phyloP scores from a whole-genome alignment of 106 monocot species.

The Dactylorhiza incarnata region DNA sequence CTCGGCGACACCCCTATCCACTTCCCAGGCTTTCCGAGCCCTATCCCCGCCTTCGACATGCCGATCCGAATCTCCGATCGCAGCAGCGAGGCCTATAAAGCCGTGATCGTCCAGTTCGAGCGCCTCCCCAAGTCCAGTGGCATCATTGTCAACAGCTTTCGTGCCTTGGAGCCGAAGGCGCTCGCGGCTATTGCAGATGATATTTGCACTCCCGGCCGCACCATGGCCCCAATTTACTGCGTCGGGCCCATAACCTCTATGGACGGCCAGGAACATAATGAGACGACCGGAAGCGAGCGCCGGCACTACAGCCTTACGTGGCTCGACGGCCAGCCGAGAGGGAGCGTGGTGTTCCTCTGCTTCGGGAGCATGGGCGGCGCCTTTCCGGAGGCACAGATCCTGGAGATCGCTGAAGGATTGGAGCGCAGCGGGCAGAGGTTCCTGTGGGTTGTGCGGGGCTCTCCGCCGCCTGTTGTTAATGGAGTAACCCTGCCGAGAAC shows the following conservation, averaged over 20 bases:
- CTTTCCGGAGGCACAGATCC: conserved; percentile 38
- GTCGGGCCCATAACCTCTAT: conserved; percentile 41
- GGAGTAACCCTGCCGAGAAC: not conserved
- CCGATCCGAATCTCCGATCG: conserved; percentile 11
- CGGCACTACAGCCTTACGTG: conserved; percentile 32
- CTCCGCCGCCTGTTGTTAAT: conserved; percentile 10
- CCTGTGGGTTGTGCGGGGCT: conserved; percentile 54
- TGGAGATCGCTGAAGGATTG: conserved; percentile 51
- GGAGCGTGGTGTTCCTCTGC: conserved; percentile 67
- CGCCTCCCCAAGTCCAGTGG: conserved; percentile 12
- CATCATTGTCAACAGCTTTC: conserved; percentile 48
- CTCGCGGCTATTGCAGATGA: conserved; percentile 20
- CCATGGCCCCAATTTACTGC: conserved; percentile 31
- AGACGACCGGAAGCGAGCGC: not conserved
- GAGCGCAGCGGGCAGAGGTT: conserved; percentile 61
- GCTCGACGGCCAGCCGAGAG: conserved; percentile 47
- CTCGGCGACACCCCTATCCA: conserved; percentile 13
- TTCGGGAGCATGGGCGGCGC: conserved; percentile 53
- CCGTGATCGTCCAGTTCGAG: not conserved
- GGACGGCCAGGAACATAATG: not conserved
- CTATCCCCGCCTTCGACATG: conserved; percentile 23
- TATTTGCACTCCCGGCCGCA: conserved; percentile 9
- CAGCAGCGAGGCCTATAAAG: not conserved
- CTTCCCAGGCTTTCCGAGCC: conserved; percentile 23
- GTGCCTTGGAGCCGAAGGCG: conserved; percentile 28